These are phyloP conservation scores for Talaromyces pinophilus DNA, from an alignment of 2,329 filamentous ascomycete species.

Conservation along the genomic window DNA sequence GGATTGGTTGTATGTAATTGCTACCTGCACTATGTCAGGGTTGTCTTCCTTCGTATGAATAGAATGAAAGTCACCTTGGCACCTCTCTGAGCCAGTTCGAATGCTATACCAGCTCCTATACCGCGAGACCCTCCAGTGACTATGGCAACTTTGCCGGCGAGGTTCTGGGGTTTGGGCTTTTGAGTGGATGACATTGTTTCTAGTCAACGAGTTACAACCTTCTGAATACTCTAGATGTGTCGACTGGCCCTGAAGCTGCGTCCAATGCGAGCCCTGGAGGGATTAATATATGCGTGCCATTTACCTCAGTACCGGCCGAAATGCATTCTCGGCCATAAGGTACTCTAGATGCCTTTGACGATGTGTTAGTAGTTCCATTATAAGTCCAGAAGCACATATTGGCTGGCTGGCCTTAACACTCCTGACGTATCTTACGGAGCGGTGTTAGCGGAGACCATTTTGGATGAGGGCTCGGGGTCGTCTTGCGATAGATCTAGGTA, in stretches of 20 bases:
- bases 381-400: background rate
- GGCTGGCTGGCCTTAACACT: too few relatives aligned
- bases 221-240: background rate
- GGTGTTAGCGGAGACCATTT: background rate
- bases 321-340: background rate
- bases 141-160: constrained; percentile 44
- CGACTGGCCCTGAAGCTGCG: background rate
- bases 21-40: constrained; percentile 34
- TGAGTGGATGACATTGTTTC: background rate
- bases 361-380: background rate
- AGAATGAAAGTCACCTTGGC: constrained; percentile 32
- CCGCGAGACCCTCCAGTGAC: constrained; percentile 54
- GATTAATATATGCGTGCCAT: background rate
- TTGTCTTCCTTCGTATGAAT: background rate
- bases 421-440: background rate
- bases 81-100: constrained; percentile 51
- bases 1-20: constrained; percentile 47
- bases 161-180: background rate
- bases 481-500: background rate
- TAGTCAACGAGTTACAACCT: background rate
- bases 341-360: background rate
- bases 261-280: background rate
- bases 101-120: constrained; percentile 52
- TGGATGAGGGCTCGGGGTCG: background rate
- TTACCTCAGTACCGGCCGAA: background rate